Conservation (phyloP, 2,329 filamentous ascomycete species). For the Aspergillus glaucus region DNA sequence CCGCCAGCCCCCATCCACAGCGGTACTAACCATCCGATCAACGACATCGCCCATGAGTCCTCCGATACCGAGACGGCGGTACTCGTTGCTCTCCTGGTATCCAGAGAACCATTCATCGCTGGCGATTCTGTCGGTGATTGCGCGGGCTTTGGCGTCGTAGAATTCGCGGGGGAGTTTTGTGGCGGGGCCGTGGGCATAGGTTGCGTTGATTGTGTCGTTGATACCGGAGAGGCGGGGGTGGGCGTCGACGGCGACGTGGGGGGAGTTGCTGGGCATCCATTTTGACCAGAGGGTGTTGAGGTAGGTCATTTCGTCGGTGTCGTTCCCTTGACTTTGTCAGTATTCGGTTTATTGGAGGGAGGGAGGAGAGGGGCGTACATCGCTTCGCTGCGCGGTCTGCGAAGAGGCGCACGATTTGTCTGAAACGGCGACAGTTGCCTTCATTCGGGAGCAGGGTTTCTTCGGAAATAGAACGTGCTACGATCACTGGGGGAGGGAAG, state of each 20-base stretch:
- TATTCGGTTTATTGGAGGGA: neutral
- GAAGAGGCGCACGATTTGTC: constrained; percentile 62
- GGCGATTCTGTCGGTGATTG: constrained; percentile 64
- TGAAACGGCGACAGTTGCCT: constrained; percentile 64
- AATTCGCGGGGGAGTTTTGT: constrained; percentile 79
- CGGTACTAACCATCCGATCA: constrained; percentile 61
- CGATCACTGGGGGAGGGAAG: constrained; percentile 59
- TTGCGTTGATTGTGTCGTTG: constrained; percentile 90
- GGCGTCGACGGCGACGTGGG: constrained; percentile 71
- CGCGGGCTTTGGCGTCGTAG: constrained; percentile 67
- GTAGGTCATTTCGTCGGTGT: constrained; percentile 73
- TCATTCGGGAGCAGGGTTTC: constrained; percentile 80
- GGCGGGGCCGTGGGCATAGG: constrained; percentile 71
- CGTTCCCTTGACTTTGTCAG: constrained; percentile 48
- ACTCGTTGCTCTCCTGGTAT: constrained; percentile 77
- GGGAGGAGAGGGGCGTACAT: constrained; percentile 40
- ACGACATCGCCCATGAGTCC: constrained; percentile 77
- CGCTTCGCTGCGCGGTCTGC: constrained; percentile 63
- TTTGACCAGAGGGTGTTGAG: constrained; percentile 70
- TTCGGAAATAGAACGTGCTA: constrained; percentile 58
- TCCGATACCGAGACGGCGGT: constrained; percentile 83
- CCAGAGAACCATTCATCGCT: constrained; percentile 92
- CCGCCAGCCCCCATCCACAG: constrained; percentile 53
- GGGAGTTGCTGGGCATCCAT: constrained; percentile 71
- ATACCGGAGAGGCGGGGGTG: constrained; percentile 80